These are phyloP conservation scores for Candida peoriensis DNA, from an alignment of 805 yeast species.

Conservation along the genomic window DNA sequence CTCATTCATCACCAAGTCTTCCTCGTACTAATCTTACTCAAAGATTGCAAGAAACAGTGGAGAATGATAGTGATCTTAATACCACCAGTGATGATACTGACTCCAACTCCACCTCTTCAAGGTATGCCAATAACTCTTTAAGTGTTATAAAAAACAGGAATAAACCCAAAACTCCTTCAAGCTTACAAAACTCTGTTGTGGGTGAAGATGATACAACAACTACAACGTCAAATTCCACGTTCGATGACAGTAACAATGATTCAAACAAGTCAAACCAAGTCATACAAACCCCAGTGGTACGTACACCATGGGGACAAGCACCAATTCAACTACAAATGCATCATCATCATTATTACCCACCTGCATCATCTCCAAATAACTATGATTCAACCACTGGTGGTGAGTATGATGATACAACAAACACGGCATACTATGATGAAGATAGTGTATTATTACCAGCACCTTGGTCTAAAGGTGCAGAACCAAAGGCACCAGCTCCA, in stretches of 20 bases:
- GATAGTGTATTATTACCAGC: slow-evolving; percentile 38
- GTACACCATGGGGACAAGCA: slow-evolving; percentile 9
- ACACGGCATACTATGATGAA: too few species aligned
- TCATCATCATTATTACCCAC: slow-evolving; percentile 41
- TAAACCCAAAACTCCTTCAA: slow-evolving; percentile 14
- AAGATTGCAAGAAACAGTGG: background rate
- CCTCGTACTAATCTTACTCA: too few species aligned
- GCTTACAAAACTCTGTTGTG: slow-evolving; percentile 9
- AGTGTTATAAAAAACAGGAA: slow-evolving; percentile 7
- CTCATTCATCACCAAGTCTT: too few species aligned
- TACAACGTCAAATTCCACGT: too few species aligned
- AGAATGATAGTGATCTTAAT: background rate
- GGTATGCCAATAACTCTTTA: slow-evolving; percentile 6
- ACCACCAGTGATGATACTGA: slow-evolving; percentile 3
- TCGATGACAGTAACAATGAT: too few species aligned
- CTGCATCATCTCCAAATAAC: slow-evolving; percentile 8
- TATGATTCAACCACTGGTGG: background rate
- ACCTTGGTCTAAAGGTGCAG: slow-evolving; percentile 52
- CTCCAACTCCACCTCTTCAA: slow-evolving; percentile 1
- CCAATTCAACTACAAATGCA: slow-evolving; percentile 32
- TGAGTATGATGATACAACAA: too few species aligned
- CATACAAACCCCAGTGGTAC: slow-evolving; percentile 10
- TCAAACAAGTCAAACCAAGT: slow-evolving; percentile 6
- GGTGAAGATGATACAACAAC: slow-evolving; percentile 5
- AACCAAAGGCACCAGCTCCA: slow-evolving; percentile 48